Evolutionary conservation across 2,329 filamentous ascomycete genomes (phyloP), one percentile per base, ranked within the genome.

Genomic region (Calonectria pteridis): DNA sequence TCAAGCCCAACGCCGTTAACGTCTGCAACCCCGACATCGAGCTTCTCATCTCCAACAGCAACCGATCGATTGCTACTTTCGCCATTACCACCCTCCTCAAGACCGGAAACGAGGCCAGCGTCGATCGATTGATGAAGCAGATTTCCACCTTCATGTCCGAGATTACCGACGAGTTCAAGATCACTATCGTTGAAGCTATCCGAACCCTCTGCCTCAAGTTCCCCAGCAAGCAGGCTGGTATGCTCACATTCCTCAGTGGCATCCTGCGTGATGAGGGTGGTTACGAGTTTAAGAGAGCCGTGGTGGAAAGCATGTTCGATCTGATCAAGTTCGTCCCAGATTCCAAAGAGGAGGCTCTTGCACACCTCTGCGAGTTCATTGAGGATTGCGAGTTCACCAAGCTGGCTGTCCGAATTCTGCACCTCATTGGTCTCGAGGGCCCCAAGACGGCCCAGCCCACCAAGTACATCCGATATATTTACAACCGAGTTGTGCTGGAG

Each of bases 371-470:
- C 87, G 97, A 99, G 84, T 99, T 99, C 83, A 99, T 99, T 77
- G 97, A 99, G 86, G 97, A 99, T 84, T 99, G 97, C 87, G 97
- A 99, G 84, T 99, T 98, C 85, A 98, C 97, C 33, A 99, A 99
- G 87, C 90, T 99, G 75, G 96, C 97, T 35, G 96, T 99, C 62
- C 93, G 97, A 73, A 97, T 99, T 79, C 88, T 99, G 69, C 96
- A 99, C 85, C 91, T 99, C 26, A 93, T 99, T 53, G 97, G 97
- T 80, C 90, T 96, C 33, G 97, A 99, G 87, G 97, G 97, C 0
- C 97, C 97, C 76, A 98, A 97, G 87, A 98, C 96, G 4, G 93
- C 94, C 20, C 95, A 98, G 81, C 97, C 97, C 0, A 98, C 97
- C 71, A 98, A 99, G 89, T 99, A 98, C 84, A 98, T 99, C 80